phyloP scores from a whole-genome alignment of 495 filamentous ascomycete species.

The Chaetomium cochliodes region DNA sequence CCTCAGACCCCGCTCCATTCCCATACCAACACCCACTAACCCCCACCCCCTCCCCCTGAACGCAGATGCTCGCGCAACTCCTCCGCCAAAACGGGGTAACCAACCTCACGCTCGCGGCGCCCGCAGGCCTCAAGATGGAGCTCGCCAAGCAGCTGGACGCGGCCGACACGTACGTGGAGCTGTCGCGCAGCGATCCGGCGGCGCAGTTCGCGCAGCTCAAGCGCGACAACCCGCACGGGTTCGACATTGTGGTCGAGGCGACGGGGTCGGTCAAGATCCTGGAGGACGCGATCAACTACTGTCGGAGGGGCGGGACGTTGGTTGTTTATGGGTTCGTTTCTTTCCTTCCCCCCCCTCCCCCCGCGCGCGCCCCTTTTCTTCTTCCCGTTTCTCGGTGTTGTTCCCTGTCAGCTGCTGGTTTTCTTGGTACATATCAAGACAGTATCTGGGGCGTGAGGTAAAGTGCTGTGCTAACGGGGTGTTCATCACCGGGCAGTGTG shows the following conservation, averaged over 20 bases:
- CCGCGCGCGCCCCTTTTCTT: background rate
- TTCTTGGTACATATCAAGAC: too few species aligned
- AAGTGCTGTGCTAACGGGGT: background rate
- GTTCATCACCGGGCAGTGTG: conserved; percentile 36
- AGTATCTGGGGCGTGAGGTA: too few species aligned
- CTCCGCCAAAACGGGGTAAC: conserved; percentile 63
- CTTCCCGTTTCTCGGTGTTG: too few species aligned
- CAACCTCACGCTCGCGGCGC: conserved; percentile 64
- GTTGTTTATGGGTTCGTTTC: conserved; percentile 53
- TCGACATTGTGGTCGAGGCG: conserved; percentile 62
- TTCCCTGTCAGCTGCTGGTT: too few species aligned
- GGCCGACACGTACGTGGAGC: conserved; percentile 60
- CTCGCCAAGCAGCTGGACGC: conserved; percentile 57
- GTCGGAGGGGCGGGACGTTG: conserved; percentile 65
- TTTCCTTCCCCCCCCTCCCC: background rate
- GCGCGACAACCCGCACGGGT: conserved; percentile 66
- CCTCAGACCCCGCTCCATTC: too few species aligned
- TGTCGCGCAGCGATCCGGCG: conserved; percentile 55
- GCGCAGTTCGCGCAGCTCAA: conserved; percentile 61
- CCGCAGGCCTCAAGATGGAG: conserved; percentile 66
- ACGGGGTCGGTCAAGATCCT: conserved; percentile 66
- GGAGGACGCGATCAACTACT: conserved; percentile 68
- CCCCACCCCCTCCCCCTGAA: too few species aligned
- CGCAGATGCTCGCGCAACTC: conserved; percentile 55
- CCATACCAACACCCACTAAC: background rate